A percentile compares a stretch with the other conserved stretches of the same genome.
Evolutionary conservation across 2,329 filamentous ascomycete species (phyloP).

Genomic region (Scolecobasidium constrictum): DNA sequence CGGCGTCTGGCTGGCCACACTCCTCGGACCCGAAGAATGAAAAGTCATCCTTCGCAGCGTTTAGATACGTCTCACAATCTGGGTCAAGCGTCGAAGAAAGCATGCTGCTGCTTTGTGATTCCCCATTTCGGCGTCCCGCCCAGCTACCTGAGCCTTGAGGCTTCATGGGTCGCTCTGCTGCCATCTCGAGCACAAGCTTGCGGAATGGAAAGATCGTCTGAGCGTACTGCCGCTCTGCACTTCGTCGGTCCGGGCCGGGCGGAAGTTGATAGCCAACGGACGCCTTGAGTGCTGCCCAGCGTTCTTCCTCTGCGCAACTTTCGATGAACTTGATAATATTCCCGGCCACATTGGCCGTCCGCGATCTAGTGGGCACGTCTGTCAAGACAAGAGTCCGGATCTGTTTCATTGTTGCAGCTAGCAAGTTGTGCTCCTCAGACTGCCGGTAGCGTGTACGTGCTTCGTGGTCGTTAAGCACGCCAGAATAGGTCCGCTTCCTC

Average conservation of each 20-base stretch:
- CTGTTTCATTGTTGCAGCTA: conserved; percentile 45
- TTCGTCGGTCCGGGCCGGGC: conserved; percentile 40
- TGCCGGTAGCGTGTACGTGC: conserved; percentile 13
- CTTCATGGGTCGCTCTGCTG: conserved; percentile 21
- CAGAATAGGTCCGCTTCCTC: conserved; percentile 9
- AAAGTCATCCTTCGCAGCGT: conserved; percentile 48
- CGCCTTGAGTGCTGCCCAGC: conserved; percentile 42
- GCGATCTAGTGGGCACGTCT: conserved; percentile 39
- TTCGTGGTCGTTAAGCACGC: conserved; percentile 9
- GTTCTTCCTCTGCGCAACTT: conserved; percentile 44
- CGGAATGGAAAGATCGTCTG: conserved; percentile 43
- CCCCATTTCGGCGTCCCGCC: neutral
- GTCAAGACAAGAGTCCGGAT: conserved; percentile 46
- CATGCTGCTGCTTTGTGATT: too few relatives aligned
- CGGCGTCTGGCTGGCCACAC: conserved; percentile 37
- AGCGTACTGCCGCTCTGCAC: conserved; percentile 37
- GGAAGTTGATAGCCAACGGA: conserved; percentile 47
- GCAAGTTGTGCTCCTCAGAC: conserved; percentile 27
- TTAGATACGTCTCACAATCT: conserved; percentile 50
- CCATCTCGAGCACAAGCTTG: conserved; percentile 46
- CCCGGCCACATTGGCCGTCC: conserved; percentile 24
- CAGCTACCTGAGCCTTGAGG: neutral
- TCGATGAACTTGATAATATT: conserved; percentile 43
- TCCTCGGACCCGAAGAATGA: conserved; percentile 46
- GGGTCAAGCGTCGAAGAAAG: conserved; percentile 48